These are phyloP conservation scores for Fusarium sp. DNA, from an alignment of 2,329 filamentous ascomycete species.

Conservation along the genomic window DNA sequence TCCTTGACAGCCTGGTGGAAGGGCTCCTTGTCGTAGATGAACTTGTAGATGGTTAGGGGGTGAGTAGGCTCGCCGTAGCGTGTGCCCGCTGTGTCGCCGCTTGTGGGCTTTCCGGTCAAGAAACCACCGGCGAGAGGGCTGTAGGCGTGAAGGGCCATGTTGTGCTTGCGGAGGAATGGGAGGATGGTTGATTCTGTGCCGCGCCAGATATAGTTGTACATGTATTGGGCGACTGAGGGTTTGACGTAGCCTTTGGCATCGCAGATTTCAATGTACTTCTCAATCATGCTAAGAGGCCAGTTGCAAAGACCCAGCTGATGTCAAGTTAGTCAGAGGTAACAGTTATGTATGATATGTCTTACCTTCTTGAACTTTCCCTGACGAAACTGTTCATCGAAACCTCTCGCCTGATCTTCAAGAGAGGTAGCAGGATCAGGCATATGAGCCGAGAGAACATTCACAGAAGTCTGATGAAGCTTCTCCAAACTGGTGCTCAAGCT, in stretches of 20 bases:
- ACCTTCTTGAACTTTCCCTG: not conserved
- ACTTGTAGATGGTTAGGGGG: not conserved
- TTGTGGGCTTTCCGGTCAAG: not conserved
- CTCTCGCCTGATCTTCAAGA: not conserved
- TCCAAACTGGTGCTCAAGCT: not conserved
- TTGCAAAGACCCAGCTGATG: not conserved
- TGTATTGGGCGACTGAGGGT: not conserved
- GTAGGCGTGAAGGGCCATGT: not conserved
- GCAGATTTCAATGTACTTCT: not conserved
- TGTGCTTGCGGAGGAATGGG: not conserved
- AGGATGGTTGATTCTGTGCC: not conserved
- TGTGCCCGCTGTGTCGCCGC: not conserved
- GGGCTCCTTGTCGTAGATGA: not conserved
- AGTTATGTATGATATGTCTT: rapidly evolving
- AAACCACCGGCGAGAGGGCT: not conserved
- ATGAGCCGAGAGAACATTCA: not conserved
- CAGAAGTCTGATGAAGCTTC: not conserved
- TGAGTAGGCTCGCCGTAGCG: not conserved
- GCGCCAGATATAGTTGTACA: not conserved
- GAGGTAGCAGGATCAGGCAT: not conserved
- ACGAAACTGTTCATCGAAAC: not conserved
- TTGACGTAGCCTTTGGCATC: not conserved
- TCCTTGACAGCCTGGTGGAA: not conserved
- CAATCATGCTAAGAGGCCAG: not conserved
- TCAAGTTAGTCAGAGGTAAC: not conserved